These are phyloP conservation scores for Naganishia cerealis DNA, from an alignment of 1,284 basidiomycete genomes.

Conservation along the genomic window DNA sequence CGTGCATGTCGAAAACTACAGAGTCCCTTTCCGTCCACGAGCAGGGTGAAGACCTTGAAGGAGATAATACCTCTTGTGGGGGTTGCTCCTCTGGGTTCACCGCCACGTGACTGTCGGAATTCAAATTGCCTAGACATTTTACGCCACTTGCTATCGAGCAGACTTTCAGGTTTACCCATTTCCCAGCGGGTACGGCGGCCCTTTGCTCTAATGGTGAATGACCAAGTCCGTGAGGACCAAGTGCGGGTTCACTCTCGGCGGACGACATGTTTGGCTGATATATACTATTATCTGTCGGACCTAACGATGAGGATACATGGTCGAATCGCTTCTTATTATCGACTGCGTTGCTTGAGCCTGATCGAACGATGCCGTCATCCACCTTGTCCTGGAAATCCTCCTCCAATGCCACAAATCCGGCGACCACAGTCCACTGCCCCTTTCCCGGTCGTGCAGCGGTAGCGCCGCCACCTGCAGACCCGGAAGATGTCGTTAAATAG, in stretches of 20 bases:
- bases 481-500: slow-evolving; percentile 1
- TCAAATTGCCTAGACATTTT: slow-evolving; percentile 21
- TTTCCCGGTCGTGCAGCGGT: slow-evolving; percentile 22
- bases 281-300: neutral
- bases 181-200: neutral
- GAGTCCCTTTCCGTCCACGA: slow-evolving; percentile 25
- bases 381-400: neutral
- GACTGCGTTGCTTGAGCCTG: neutral
- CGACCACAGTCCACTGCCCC: slow-evolving; percentile 32
- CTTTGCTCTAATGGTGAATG: too few species aligned
- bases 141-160: slow-evolving; percentile 31
- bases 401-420: slow-evolving; percentile 17
- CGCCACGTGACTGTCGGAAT: neutral
- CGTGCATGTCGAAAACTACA: slow-evolving; percentile 33
- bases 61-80: neutral
- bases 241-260: neutral
- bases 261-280: neutral
- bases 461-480: slow-evolving; percentile 10
- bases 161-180: slow-evolving; percentile 12
- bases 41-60: neutral
- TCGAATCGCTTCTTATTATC: neutral
- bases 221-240: neutral
- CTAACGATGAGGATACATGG: neutral
- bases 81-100: neutral
- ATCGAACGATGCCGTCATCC: neutral